A percentile compares a stretch with the other conserved stretches of the same genome.
These are phyloP conservation scores for Saccharomycopsis crataegensis DNA, from an alignment of 1,139 yeast genomes.

Conservation along the genomic window DNA sequence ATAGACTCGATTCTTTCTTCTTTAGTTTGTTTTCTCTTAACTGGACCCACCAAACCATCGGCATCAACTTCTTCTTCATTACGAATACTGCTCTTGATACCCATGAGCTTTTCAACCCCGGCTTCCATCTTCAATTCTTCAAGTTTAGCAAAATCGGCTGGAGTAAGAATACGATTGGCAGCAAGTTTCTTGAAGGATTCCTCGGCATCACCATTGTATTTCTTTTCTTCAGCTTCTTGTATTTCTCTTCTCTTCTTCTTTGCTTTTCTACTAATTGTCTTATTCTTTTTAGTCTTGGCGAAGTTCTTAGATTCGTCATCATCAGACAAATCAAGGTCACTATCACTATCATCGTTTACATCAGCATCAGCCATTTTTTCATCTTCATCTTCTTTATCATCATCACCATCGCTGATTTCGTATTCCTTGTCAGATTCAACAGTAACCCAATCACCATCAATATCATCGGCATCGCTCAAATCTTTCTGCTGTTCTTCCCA, in stretches of 20 bases:
- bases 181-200: slow-evolving; percentile 58
- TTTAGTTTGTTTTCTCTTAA: slow-evolving; percentile 75
- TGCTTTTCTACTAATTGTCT: slow-evolving; percentile 15
- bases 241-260: slow-evolving; percentile 18
- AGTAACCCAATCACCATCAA: slow-evolving; percentile 26
- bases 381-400: slow-evolving; percentile 31
- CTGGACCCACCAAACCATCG: slow-evolving; percentile 68
- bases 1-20: slow-evolving; percentile 88
- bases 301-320: slow-evolving; percentile 29
- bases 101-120: slow-evolving; percentile 72
- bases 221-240: slow-evolving; percentile 21
- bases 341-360: slow-evolving; percentile 21
- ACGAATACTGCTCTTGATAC: slow-evolving; percentile 35
- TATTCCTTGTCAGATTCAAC: slow-evolving; percentile 47
- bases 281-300: slow-evolving; percentile 21
- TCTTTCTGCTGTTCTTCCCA: slow-evolving; percentile 59
- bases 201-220: slow-evolving; percentile 28
- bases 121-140: slow-evolving; percentile 81
- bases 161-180: slow-evolving; percentile 75
- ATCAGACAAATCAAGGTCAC: slow-evolving; percentile 35
- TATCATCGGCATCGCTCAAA: slow-evolving; percentile 47
- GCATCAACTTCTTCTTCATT: slow-evolving; percentile 88
- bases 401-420: slow-evolving; percentile 32
- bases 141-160: slow-evolving; percentile 94
- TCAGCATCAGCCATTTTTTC: slow-evolving; percentile 39